Conservation (phyloP, 345 rosid genomes). For the Pugionium cornutum region DNA sequence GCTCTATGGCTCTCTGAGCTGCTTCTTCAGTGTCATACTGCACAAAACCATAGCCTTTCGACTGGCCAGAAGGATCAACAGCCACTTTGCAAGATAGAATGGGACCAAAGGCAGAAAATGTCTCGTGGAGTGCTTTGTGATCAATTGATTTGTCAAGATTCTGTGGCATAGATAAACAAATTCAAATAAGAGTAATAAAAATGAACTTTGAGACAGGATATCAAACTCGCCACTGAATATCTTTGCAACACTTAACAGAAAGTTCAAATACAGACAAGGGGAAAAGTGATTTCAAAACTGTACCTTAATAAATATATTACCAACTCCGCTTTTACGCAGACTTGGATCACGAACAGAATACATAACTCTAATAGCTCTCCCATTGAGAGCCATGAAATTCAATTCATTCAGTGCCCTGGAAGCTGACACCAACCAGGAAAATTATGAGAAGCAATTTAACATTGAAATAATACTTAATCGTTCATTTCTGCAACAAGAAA, state of each 20-base stretch:
- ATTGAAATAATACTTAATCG: background rate
- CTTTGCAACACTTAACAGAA: slow-evolving; percentile 3
- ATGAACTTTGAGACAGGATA: background rate
- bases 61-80: slow-evolving; percentile 72
- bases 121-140: slow-evolving; percentile 88
- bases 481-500: background rate
- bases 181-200: background rate
- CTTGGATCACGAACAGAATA: slow-evolving; percentile 93
- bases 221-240: background rate
- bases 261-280: background rate
- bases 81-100: slow-evolving; percentile 93
- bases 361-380: slow-evolving; percentile 75
- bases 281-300: background rate
- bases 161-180: slow-evolving; percentile 39
- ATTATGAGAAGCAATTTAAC: background rate
- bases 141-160: slow-evolving; percentile 87
- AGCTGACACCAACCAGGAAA: slow-evolving; percentile 51
- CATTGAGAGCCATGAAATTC: slow-evolving; percentile 74
- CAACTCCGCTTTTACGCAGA: slow-evolving; percentile 84
- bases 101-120: slow-evolving; percentile 81
- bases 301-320: slow-evolving; percentile 94
- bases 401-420: slow-evolving; percentile 76
- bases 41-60: slow-evolving; percentile 95
- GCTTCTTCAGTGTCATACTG: slow-evolving; percentile 81
- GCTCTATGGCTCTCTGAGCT: slow-evolving; percentile 77